Evolutionary conservation across 345 rosid species (phyloP), one percentile per base, ranked within the genome.

Genomic region (Citrus medica): DNA sequence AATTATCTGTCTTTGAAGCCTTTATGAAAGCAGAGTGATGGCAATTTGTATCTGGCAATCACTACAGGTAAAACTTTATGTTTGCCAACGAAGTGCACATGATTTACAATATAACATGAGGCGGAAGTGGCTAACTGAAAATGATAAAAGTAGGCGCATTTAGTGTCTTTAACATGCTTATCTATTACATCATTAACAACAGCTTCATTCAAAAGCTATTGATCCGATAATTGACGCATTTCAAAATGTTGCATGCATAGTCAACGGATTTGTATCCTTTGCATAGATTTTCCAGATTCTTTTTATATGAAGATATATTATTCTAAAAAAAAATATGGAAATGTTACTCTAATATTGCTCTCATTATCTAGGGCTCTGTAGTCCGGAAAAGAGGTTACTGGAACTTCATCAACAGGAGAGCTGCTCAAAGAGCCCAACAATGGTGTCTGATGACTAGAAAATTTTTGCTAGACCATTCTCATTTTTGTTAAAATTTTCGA

Each of bases 381-480:
- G 79, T 79, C 98, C 98, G 5, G 97, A 95, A 81, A 82, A 82
- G 83, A 87, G 73, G 79, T 77, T 95, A 81, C 71, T 92, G 79
- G 94, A 95, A 81, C 98, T 95, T 71, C 99, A 95, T 89, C 82
- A 82, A 78, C 80, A 67, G 81, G 96, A 89, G 73, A 88, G 85
- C 83, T 95, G 97, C 90, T 85, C 93, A 21, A 87, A 87, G 16
- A 92, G 91, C 85, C 93, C 99, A 70, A 95, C 93, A 32, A n/a
- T 93, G 84, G 88, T 75, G 53, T 81, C 91, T 10, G 92, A 93
- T 58, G 92, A 94, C 55, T 86, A 89, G 74, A 61, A 62, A 71
- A 0, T 63, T 60, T 16, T 46, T 33, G 25, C 28, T 19, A 27
- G 30, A 37, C 2, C 24, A 19, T 77, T 42, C 60, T 76, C 25